phyloP scores from a whole-genome alignment of 805 yeast species.

The Yarrowia sp. region DNA sequence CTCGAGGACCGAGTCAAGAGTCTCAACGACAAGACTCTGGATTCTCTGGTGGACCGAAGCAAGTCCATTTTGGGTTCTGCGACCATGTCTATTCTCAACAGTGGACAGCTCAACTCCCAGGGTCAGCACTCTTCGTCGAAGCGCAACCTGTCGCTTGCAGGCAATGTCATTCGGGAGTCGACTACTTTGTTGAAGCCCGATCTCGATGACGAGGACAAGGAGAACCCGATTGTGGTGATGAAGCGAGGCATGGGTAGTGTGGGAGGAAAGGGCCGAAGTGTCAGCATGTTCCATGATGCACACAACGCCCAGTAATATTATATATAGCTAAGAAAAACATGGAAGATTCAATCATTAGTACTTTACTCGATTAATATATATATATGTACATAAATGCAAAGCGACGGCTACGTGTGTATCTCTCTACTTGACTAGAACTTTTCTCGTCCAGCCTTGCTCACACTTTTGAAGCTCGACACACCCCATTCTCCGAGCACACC shows the following conservation, averaged over 20 bases:
- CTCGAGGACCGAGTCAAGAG: conserved; percentile 47
- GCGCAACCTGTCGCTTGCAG: conserved; percentile 26
- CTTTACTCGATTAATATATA: conserved; percentile 13
- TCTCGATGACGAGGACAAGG: conserved; percentile 28
- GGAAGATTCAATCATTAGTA: background rate
- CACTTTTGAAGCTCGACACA: conserved; percentile 40
- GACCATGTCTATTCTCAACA: conserved; percentile 45
- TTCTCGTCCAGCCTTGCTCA: conserved; percentile 32
- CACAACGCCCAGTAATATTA: background rate
- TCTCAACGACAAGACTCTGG: conserved; percentile 45
- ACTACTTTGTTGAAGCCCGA: conserved; percentile 18
- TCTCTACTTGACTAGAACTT: conserved; percentile 10
- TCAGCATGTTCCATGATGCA: conserved; percentile 32
- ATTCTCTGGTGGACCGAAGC: conserved; percentile 48
- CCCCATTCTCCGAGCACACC: conserved; percentile 88
- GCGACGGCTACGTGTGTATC: background rate
- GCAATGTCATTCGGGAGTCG: conserved; percentile 15
- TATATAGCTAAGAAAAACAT: background rate
- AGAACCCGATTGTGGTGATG: conserved; percentile 28
- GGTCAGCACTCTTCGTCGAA: conserved; percentile 7
- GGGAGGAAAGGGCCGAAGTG: conserved; percentile 37
- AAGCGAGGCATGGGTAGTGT: conserved; percentile 21
- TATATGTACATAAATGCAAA: conserved; percentile 24
- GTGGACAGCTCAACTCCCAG: conserved; percentile 25
- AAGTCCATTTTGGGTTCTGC: conserved; percentile 47